Base-by-base conservation (phyloP, 2,329 filamentous ascomycete genomes). In the Hypoxylon sp. region DNA sequence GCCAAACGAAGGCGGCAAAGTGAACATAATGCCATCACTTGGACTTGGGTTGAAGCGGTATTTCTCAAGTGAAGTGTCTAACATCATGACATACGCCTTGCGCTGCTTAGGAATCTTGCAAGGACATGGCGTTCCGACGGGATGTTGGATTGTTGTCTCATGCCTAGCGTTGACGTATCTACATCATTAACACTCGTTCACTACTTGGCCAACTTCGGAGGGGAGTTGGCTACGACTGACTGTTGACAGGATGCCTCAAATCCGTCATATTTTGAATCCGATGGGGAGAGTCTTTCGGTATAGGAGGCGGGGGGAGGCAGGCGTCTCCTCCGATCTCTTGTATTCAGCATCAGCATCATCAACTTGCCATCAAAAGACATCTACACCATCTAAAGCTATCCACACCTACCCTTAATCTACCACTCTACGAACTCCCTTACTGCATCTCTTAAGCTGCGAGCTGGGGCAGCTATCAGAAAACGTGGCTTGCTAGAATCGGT, bases 341-440 rank as follows among this genome's bases (percentile, higher is more conserved):
- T 31, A 29, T 37, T 21, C 33, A 38, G 21, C 6, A 47, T 11
- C 43, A 11, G 27, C 3, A 40, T 13, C 20, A 45, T n/a, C 15
- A 18, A 11, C 21, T n/a, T 3, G 15, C 29, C n/a, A 31, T 13
- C 10, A 10, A 29, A 5, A 35, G 4, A 3, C 31, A 18, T 3
- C 4, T 6, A 33, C 18, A 35, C 5, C 31, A 18, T 35, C n/a
- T 18, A n/a, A n/a, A n/a, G n/a, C 26, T 7, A 38, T 35, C 15
- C 40, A 18, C n/a, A 51, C 23, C 29, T 31, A 27, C 13, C 23
- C 15, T 21, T 8, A 29, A 27, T 3, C 29, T 9, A 26, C 35
- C 20, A 20, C 27, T 70, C 55, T 60, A 72, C 60, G 52, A 64
- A 52, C 54, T 72, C 24, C 70, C 70, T 13, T 72, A 71, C 62